Evolutionary conservation across 768 basidiomycete species (phyloP).

Genomic region (Suillus weaverae): DNA sequence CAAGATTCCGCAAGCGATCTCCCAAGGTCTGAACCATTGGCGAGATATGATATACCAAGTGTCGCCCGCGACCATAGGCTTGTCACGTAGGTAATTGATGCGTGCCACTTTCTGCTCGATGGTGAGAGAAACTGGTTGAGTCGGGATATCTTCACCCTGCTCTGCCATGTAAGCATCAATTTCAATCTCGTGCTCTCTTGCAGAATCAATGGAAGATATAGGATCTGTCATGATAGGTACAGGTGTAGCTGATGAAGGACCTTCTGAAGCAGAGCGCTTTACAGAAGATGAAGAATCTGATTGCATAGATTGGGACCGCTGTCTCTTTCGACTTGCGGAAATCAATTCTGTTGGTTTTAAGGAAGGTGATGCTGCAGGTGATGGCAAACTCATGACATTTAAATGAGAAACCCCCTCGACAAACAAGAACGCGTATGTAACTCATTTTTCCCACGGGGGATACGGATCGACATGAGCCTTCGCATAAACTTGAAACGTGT

Average conservation of each 20-base stretch:
- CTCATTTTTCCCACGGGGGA: conserved; percentile 2
- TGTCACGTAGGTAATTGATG: conserved; percentile 47
- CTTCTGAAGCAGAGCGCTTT: conserved; percentile 80
- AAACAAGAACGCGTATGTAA: conserved; percentile 8
- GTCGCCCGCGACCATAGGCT: conserved; percentile 61
- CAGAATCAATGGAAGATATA: conserved; percentile 41
- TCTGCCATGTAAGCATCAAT: conserved; percentile 71
- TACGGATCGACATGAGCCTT: background rate
- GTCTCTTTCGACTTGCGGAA: conserved; percentile 55
- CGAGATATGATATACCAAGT: conserved; percentile 78
- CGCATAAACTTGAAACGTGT: background rate
- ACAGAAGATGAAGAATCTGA: conserved; percentile 73
- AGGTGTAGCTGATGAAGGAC: conserved; percentile 44
- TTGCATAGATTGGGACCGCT: conserved; percentile 74
- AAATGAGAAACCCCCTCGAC: conserved; percentile 3
- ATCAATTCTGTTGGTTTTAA: conserved; percentile 38
- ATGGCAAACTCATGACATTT: conserved; percentile 49
- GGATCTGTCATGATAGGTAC: conserved; percentile 29
- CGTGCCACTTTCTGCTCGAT: conserved; percentile 45
- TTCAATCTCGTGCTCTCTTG: conserved; percentile 53
- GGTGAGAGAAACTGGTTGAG: conserved; percentile 11
- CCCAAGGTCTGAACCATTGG: conserved; percentile 76
- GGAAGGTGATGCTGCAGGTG: conserved; percentile 43
- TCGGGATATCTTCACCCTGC: conserved; percentile 44
- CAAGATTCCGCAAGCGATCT: conserved; percentile 67